These are phyloP conservation scores for Tylopilus sp. DNA, from an alignment of 1,284 basidiomycete genomes.

Conservation along the genomic window DNA sequence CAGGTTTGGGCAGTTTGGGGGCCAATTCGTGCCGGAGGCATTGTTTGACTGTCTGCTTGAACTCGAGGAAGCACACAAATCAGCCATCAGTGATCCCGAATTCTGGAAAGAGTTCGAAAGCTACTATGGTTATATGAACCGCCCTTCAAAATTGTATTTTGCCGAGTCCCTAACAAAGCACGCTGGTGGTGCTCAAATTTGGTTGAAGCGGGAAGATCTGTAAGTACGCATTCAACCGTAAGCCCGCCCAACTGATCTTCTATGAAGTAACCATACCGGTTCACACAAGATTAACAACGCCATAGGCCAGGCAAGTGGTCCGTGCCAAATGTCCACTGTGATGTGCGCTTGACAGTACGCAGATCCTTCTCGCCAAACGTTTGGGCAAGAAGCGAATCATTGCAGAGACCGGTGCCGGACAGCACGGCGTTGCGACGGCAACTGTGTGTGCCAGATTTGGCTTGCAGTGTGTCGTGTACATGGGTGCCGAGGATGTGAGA, in stretches of 20 bases:
- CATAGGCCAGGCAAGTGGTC: conserved; percentile 67
- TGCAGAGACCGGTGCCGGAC: conserved; percentile 97
- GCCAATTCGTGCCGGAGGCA: conserved; percentile 95
- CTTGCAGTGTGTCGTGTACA: conserved; percentile 93
- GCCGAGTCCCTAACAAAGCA: conserved; percentile 53
- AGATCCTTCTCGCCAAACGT: conserved; percentile 88
- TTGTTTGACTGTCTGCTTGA: conserved; percentile 88
- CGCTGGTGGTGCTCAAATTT: conserved; percentile 78
- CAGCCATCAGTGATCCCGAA: conserved; percentile 80
- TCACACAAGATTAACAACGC: conserved; percentile 98
- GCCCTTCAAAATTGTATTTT: conserved; percentile 34
- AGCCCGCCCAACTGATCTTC: conserved; percentile 2
- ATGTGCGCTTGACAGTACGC: background rate
- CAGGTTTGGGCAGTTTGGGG: conserved; percentile 93
- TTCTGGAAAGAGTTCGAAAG: conserved; percentile 93
- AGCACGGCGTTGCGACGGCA: conserved; percentile 98
- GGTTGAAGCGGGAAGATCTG: conserved; percentile 97
- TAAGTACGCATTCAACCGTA: conserved; percentile 37
- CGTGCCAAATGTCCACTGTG: background rate
- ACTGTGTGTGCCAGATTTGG: conserved; percentile 97
- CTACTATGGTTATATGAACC: conserved; percentile 73
- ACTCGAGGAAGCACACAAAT: conserved; percentile 86
- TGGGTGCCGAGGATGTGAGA: conserved; percentile 98
- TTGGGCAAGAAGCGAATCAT: conserved; percentile 97
- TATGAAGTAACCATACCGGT: conserved; percentile 82